Evolutionary conservation across 495 filamentous ascomycete species (phyloP).

Genomic region (Barbatosphaeria neglecta): DNA sequence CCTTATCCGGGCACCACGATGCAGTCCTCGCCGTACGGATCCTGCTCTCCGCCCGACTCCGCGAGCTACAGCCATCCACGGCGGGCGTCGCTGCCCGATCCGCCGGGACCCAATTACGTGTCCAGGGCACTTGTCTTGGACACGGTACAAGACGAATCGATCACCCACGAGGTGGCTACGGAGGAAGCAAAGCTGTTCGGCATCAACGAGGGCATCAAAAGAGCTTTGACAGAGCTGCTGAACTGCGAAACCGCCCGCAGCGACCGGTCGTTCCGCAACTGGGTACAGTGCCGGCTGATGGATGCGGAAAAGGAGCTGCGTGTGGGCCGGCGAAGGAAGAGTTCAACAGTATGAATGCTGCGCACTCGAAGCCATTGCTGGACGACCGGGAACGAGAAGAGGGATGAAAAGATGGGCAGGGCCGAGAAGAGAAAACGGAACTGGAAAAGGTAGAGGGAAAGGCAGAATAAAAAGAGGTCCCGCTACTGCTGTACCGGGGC

Average conservation of each 20-base stretch:
- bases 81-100: conserved; percentile 13
- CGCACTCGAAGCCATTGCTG: too few relatives aligned
- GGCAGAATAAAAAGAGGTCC: not conserved
- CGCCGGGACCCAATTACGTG: not conserved
- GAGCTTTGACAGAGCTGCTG: conserved; percentile 51
- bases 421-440: too few relatives aligned
- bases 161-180: conserved; percentile 30
- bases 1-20: conserved; percentile 1
- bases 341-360: conserved; percentile 9
- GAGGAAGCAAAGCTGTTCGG: conserved; percentile 43
- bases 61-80: conserved; percentile 9
- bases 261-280: conserved; percentile 45
- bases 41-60: conserved; percentile 6
- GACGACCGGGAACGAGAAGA: too few relatives aligned
- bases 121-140: conserved; percentile 12
- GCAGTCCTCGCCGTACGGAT: conserved; percentile 6
- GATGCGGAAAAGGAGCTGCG: conserved; percentile 51
- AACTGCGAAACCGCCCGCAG: conserved; percentile 47
- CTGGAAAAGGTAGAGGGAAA: not conserved
- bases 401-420: too few relatives aligned
- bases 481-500: too few relatives aligned
- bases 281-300: conserved; percentile 53
- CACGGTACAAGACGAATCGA: conserved; percentile 23
- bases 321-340: conserved; percentile 29
- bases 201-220: conserved; percentile 55